Evolutionary conservation across 1,284 basidiomycete genomes (phyloP).

Genomic region (Sparassis latifolia): DNA sequence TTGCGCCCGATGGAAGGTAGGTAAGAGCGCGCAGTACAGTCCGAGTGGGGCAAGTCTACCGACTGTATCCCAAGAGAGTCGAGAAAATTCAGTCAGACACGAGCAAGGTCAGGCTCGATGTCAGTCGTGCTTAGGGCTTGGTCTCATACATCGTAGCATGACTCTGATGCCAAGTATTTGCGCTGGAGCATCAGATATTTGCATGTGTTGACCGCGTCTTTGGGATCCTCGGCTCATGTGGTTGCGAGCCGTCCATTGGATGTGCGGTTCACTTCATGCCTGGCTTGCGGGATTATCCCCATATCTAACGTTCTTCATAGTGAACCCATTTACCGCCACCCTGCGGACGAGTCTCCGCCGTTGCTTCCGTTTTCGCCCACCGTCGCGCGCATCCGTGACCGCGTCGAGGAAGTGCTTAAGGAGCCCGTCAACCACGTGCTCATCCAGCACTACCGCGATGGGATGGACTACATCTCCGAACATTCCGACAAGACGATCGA

Average conservation of each 20-base stretch:
- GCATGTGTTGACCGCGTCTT: too few relatives aligned
- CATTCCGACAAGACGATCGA: constrained; percentile 80
- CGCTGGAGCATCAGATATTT: too few relatives aligned
- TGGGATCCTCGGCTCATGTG: too few relatives aligned
- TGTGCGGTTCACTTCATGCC: too few relatives aligned
- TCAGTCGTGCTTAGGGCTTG: too few relatives aligned
- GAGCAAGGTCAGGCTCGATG: too few relatives aligned
- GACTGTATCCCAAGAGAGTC: too few relatives aligned
- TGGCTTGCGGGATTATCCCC: too few relatives aligned
- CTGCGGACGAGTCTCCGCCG: constrained; percentile 66
- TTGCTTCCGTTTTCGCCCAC: constrained; percentile 60
- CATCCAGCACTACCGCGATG: constrained; percentile 69
- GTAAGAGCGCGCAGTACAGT: constrained; percentile 3
- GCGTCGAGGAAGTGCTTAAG: constrained; percentile 45
- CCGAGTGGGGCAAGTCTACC: not conserved
- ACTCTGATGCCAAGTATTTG: too few relatives aligned
- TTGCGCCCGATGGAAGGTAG: constrained; percentile 57
- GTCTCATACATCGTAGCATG: too few relatives aligned
- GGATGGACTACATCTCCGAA: constrained; percentile 74
- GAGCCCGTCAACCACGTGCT: constrained; percentile 74
- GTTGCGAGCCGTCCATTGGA: too few relatives aligned
- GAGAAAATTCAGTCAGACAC: too few relatives aligned
- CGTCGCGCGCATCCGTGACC: constrained; percentile 52
- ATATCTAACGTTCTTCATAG: constrained; percentile 25
- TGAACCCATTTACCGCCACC: constrained; percentile 72